Evolutionary conservation across 1,139 yeast species (phyloP).

Genomic region (Saccharomyces hybrid): DNA sequence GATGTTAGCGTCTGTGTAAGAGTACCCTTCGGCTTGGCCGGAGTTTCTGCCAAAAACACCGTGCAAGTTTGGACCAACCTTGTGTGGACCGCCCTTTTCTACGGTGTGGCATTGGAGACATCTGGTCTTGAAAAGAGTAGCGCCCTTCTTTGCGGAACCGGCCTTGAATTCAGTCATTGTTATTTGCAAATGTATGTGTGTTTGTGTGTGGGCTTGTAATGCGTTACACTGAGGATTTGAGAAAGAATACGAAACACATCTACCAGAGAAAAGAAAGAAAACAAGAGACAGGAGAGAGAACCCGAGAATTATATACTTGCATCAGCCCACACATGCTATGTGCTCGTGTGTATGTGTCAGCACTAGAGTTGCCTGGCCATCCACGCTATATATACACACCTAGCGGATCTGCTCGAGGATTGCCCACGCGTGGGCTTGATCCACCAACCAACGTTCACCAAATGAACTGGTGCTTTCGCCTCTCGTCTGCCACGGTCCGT

Average conservation of each 20-base stretch:
- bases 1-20: constrained; percentile 98
- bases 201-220: no score
- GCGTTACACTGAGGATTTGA: no score
- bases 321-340: no score
- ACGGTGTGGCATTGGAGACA: constrained; percentile 98
- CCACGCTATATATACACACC: background rate
- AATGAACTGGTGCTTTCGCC: background rate
- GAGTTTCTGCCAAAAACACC: constrained; percentile 90
- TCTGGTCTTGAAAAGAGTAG: constrained; percentile 96
- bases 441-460: background rate
- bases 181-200: background rate
- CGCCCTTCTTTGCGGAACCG: constrained; percentile 96
- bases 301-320: no score
- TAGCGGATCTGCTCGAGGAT: constrained; percentile 1
- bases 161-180: constrained; percentile 23
- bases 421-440: constrained; percentile 1
- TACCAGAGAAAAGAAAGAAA: no score
- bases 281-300: no score
- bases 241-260: no score
- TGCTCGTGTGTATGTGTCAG: background rate
- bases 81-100: constrained; percentile 94
- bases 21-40: constrained; percentile 87
- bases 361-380: background rate
- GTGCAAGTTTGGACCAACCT: constrained; percentile 98
- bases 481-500: background rate